Evolutionary conservation across 176 grass and related monocot species (phyloP), one percentile per base, ranked within the genome.

Genomic region (Rhynchospora breviuscula): DNA sequence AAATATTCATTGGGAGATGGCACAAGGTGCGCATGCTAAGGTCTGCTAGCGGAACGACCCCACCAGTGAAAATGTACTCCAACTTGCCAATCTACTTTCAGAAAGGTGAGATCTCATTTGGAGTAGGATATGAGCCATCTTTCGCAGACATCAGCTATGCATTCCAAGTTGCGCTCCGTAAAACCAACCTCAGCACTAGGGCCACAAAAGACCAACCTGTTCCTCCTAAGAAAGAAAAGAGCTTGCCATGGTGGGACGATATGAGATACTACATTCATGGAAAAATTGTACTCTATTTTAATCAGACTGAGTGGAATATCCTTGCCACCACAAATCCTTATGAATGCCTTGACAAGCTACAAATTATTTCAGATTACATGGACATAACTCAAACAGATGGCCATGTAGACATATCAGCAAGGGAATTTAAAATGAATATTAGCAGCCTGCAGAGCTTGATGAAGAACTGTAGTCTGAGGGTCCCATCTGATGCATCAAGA

Each of bases 201-300:
- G 84, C 8, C 66, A 82, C 47, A 47, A 91, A 43, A 90, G 85
- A 84, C 25, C 69, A 79, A 76, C 86, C 73, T 40, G 85, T 86
- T 84, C 74, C 78, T 66, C 90, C 87, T 86, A 99, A 93, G 87
- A 99, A 93, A 77, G 96, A 99, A 81, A 91, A 93, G 61, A 99
- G 93, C 76, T 93, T 99, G 84, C 96, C 93, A 67, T 99, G 96
- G 96, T 99, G 96, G 96, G 96, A 99, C 79, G 96, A 99, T 79
- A 85, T 93, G 80, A 90, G 96, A 88, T 99, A 99, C 77, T 99
- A 99, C 83, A 91, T 99, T 67, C 96, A 99, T 87, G 96, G 96
- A 67, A 95, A 93, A 79, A 92, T 90, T 84, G 66, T 90, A 57
- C 86, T 99, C 63, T 90, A 90, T 85, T 99, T 99, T 67, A 93